Evolutionary conservation across 768 basidiomycete species (phyloP), one percentile per base, ranked within the genome.

Genomic region (Russula vinacea): DNA sequence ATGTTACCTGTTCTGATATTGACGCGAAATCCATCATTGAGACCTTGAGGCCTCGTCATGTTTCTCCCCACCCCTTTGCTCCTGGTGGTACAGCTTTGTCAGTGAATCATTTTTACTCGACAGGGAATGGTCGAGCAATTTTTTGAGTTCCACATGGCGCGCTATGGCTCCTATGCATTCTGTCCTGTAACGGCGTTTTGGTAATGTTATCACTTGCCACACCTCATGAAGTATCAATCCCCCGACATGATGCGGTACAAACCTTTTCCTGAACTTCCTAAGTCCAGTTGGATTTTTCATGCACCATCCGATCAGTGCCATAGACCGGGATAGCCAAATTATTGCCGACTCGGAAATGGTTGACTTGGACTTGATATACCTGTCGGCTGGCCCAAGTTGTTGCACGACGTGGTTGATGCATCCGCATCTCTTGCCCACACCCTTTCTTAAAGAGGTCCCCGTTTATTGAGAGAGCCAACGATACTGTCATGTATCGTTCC

Each of bases 11-110:
- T 44, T 35, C 32, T 44, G 50, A n/a, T 44, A 35, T 22, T n/a
- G 62, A 19, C 24, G 24, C 56, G n/a, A 22, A 58, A 37, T 58
- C 32, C 19, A 44, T 40, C n/a, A 42, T 42, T n/a, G 37, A 37
- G 14, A n/a, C 33, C 35, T 17, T 5, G 5, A 29, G 29, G 29
- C 29, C 29, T 29, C 29, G 5, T 29, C 54, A 5, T 42, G 33
- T 50, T 45, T 13, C 44, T 19, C 24, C 11, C 26, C 24, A 47
- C 50, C 51, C 29, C 33, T 33, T 14, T 16, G 22, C 49, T 49
- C 14, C 47, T 7, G 29, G 32, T 13, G 33, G 44, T 19, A 24
- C 51, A 29, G 37, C 22, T 24, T 22, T 10, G n/a, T 22, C 17
- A 40, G 37, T 16, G 37, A 13, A 40, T 1, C 19, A 35, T 35